Conservation (phyloP, 2,329 filamentous ascomycete species). For the Aquanectria penicillioides region DNA sequence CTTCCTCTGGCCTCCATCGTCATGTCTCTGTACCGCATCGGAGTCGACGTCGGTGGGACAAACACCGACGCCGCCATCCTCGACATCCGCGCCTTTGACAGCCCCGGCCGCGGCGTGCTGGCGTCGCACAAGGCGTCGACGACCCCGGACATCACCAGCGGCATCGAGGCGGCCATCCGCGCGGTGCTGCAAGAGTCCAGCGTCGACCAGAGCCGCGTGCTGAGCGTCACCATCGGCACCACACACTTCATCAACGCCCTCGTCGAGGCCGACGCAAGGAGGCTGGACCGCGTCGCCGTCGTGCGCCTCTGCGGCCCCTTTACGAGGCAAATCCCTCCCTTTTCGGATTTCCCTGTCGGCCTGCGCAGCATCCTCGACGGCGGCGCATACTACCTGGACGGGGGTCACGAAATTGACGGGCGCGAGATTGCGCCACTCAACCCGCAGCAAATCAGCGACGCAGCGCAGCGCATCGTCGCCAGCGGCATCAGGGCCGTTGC, state of each 20-base stretch:
- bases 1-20: neutral
- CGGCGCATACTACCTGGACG: slow-evolving; percentile 53
- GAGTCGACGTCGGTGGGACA: slow-evolving; percentile 53
- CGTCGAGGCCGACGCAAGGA: slow-evolving; percentile 54
- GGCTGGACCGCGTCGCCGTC: slow-evolving; percentile 57
- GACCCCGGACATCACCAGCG: slow-evolving; percentile 60
- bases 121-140: slow-evolving; percentile 61
- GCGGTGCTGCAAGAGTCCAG: slow-evolving; percentile 52
- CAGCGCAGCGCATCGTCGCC: slow-evolving; percentile 46
- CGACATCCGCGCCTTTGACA: slow-evolving; percentile 49
- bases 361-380: slow-evolving; percentile 54
- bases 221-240: slow-evolving; percentile 61
- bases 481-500: slow-evolving; percentile 51
- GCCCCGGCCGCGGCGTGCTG: slow-evolving; percentile 52
- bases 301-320: slow-evolving; percentile 58
- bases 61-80: slow-evolving; percentile 58
- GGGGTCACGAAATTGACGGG: slow-evolving; percentile 60
- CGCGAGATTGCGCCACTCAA: slow-evolving; percentile 53
- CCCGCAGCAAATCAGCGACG: slow-evolving; percentile 48
- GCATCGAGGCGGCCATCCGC: slow-evolving; percentile 57
- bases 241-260: slow-evolving; percentile 62
- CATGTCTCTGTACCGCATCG: slow-evolving; percentile 56
- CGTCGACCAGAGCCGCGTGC: slow-evolving; percentile 50
- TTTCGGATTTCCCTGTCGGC: slow-evolving; percentile 55
- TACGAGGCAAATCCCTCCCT: slow-evolving; percentile 55